Percentiles rank a stretch among this genome's conserved stretches.
phyloP scores from a whole-genome alignment of 1,284 basidiomycete genomes.

The Trichosporon sp. region DNA sequence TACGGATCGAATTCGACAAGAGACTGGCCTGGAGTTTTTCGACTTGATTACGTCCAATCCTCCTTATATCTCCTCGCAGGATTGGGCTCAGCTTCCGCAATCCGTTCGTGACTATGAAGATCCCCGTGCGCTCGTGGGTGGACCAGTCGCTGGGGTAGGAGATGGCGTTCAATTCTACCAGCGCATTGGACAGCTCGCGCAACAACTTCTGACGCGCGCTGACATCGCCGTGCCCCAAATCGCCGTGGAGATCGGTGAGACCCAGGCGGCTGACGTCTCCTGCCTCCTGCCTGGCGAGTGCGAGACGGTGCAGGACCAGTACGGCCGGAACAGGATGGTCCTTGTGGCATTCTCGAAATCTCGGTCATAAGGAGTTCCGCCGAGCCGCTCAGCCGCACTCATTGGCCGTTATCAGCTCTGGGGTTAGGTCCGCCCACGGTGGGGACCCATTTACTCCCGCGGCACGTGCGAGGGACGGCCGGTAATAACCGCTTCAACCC shows the following conservation, averaged over 20 bases:
- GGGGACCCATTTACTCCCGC: background rate
- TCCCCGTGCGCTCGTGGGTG: slow-evolving; percentile 69
- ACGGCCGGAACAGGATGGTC: slow-evolving; percentile 54
- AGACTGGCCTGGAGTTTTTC: slow-evolving; percentile 42
- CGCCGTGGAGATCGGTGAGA: slow-evolving; percentile 72
- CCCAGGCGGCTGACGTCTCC: slow-evolving; percentile 62
- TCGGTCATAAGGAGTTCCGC: background rate
- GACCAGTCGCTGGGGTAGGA: slow-evolving; percentile 55
- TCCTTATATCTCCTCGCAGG: slow-evolving; percentile 72
- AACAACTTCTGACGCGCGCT: slow-evolving; percentile 47
- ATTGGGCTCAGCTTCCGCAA: slow-evolving; percentile 59
- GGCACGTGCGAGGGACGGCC: background rate
- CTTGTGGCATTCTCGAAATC: slow-evolving; percentile 20
- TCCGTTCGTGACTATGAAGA: slow-evolving; percentile 76
- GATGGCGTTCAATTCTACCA: slow-evolving; percentile 72
- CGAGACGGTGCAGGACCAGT: slow-evolving; percentile 71
- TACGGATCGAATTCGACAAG: slow-evolving; percentile 8
- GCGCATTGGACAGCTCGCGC: slow-evolving; percentile 59
- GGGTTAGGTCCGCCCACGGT: background rate
- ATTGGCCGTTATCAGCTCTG: background rate
- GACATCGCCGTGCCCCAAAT: slow-evolving; percentile 44
- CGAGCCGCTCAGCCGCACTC: background rate
- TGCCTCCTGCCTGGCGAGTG: slow-evolving; percentile 55
- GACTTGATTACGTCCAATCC: slow-evolving; percentile 85
- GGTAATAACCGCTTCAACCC: background rate